A percentile compares a stretch with the other conserved stretches of the same genome.
Conservation (phyloP, 1,284 basidiomycete species). For the Boletellus deceptivus region DNA sequence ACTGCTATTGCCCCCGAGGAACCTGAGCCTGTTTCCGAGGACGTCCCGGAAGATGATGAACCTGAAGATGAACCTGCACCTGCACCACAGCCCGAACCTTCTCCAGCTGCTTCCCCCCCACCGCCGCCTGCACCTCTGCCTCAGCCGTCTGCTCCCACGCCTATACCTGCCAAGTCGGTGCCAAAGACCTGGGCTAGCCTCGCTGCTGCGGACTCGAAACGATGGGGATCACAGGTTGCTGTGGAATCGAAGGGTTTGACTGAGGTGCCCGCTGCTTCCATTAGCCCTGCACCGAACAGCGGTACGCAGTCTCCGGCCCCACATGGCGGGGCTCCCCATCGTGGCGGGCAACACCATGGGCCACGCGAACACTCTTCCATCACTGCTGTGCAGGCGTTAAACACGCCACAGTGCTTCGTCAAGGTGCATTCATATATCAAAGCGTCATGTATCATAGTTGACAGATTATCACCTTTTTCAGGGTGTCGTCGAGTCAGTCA, state of each 20-base stretch:
- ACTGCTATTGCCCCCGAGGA: constrained; percentile 10
- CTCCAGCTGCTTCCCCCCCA: constrained; percentile 33
- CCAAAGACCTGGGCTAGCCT: constrained; percentile 91
- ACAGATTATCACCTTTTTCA: constrained; percentile 26
- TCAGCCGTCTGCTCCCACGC: constrained; percentile 33
- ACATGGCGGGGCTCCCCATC: constrained; percentile 30
- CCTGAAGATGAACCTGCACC: constrained; percentile 43
- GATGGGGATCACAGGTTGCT: constrained; percentile 78
- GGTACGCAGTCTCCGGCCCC: constrained; percentile 52
- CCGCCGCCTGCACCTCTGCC: constrained; percentile 33
- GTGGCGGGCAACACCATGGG: constrained; percentile 29
- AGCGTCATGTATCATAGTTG: constrained; percentile 3
- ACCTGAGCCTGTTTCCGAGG: constrained; percentile 31
- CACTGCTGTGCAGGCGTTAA: constrained; percentile 58
- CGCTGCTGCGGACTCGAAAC: constrained; percentile 75
- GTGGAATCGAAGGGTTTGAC: constrained; percentile 70
- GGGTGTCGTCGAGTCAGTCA: constrained; percentile 76
- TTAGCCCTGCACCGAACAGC: constrained; percentile 43
- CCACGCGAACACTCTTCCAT: constrained; percentile 45
- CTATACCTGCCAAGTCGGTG: constrained; percentile 45
- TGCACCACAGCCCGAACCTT: constrained; percentile 33
- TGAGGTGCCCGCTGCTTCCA: constrained; percentile 50
- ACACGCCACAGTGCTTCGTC: constrained; percentile 81
- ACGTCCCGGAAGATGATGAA: constrained; percentile 34
- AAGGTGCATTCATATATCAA: constrained; percentile 53